Conservation (phyloP, 441 rosid species). For the Populus hybrid region DNA sequence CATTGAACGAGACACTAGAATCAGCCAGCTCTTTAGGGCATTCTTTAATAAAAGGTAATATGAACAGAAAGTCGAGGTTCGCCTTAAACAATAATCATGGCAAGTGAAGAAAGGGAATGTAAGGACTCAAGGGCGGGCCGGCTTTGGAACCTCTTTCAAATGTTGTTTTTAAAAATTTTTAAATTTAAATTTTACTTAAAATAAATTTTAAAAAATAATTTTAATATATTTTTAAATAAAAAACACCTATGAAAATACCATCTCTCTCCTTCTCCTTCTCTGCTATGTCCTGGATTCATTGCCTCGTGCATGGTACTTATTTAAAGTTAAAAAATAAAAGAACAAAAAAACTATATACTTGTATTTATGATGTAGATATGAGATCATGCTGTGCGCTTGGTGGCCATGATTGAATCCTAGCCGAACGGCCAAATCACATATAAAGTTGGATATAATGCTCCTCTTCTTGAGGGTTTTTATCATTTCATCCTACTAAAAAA, state of each 20-base stretch:
- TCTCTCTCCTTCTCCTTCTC: too few species aligned
- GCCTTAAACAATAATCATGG: conserved; percentile 28
- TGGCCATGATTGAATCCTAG: background rate
- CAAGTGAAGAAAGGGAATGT: conserved; percentile 15
- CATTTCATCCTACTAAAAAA: too few species aligned
- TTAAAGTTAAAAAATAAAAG: too few species aligned
- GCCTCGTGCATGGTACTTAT: too few species aligned
- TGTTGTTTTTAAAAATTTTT: too few species aligned
- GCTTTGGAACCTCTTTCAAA: too few species aligned
- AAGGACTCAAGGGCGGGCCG: background rate
- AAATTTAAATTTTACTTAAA: too few species aligned
- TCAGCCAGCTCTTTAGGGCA: background rate
- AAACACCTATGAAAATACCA: too few species aligned
- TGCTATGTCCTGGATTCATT: too few species aligned
- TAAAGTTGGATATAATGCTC: background rate
- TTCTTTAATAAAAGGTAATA: conserved; percentile 1
- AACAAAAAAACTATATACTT: background rate
- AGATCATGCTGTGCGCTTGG: conserved; percentile 29
- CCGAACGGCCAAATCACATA: background rate
- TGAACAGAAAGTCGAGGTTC: conserved; percentile 8
- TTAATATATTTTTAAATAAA: too few species aligned
- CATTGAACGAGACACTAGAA: background rate
- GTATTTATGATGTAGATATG: conserved; percentile 25
- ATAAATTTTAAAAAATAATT: too few species aligned
- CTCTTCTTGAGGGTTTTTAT: too few species aligned